Percentiles rank a stretch among this genome's conserved stretches.
These are phyloP conservation scores for Hawksworthiomyces lignivorus DNA, from an alignment of 2,329 filamentous ascomycete species.

Conservation along the genomic window DNA sequence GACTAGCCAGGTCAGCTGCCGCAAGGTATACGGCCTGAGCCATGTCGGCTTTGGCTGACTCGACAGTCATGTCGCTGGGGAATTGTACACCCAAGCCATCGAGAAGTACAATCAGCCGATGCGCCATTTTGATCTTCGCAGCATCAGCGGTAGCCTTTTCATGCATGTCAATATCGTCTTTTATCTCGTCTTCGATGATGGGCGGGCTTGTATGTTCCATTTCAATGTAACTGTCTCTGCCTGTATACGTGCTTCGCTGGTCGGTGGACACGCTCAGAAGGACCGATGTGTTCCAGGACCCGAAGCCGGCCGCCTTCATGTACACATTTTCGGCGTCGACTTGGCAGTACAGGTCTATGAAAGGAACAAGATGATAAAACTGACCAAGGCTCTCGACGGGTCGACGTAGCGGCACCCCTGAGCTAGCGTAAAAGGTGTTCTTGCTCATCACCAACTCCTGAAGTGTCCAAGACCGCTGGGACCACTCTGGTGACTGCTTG, in stretches of 20 bases:
- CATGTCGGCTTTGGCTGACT: constrained; percentile 18
- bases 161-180: no score
- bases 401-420: constrained; percentile 21
- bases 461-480: constrained; percentile 24
- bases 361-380: constrained; percentile 24
- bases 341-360: constrained; percentile 19
- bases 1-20: constrained; percentile 9
- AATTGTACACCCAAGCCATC: constrained; percentile 17
- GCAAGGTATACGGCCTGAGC: constrained; percentile 17
- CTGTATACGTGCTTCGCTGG: not conserved
- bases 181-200: not conserved
- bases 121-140: constrained; percentile 10
- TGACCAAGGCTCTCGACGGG: constrained; percentile 23
- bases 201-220: not conserved
- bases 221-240: not conserved
- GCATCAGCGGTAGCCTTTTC: not conserved
- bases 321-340: constrained; percentile 15
- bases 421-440: constrained; percentile 27
- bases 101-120: constrained; percentile 18
- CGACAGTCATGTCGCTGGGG: constrained; percentile 16
- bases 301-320: no score
- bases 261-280: not conserved
- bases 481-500: constrained; percentile 19
- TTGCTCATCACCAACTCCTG: constrained; percentile 28
- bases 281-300: not conserved